Evolutionary conservation across 2,329 filamentous ascomycete species (phyloP), one percentile per base, ranked within the genome.

Genomic region (Xylariaceae sp.): DNA sequence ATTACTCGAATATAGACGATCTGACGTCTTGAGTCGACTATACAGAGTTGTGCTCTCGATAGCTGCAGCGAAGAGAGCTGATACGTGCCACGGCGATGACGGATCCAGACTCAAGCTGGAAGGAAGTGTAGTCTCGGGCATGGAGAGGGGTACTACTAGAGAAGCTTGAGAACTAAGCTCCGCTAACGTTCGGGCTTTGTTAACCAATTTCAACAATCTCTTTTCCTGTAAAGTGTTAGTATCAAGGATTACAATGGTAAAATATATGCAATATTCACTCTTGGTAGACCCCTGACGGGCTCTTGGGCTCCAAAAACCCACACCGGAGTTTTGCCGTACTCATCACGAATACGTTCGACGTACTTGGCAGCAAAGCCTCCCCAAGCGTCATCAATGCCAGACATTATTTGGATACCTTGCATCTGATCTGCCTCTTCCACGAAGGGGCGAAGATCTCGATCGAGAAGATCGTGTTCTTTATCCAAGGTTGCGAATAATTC

Each of bases 391-490:
- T 92, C 87, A 5, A 83, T 68, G 4, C 79, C 78, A 2, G 83
- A 74, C 49, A 91, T 78, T 10, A 91, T 63, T 64, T 97, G 92
- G 16, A 98, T 73, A 0, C 86, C 92, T 66, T 96, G 91, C 69
- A 97, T 76, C 44, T 89, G 83, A 65, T 98, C 93, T 54, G 90
- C 93, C 67, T 97, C 93, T 68, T 98, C 93, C 2, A 85, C 80
- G 62, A 96, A 96, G 0, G 83, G 83, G 29, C 93, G 77, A 54
- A 96, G 71, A 64, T 98, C 92, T n/a, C 91, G 80, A 62, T 98
- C 93, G 4, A 96, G 71, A 5, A 97, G 67, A 57, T 96, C 92
- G 55, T 91, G 82, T 58, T 95, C 89, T 59, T 79, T 82, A 64
- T 92, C 86, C 6, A 91, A 71, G 3, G 75, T 74, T 17, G 71